Evolutionary conservation across 208 protist species (phyloP).

Genomic region (Crithidia brevicula): DNA sequence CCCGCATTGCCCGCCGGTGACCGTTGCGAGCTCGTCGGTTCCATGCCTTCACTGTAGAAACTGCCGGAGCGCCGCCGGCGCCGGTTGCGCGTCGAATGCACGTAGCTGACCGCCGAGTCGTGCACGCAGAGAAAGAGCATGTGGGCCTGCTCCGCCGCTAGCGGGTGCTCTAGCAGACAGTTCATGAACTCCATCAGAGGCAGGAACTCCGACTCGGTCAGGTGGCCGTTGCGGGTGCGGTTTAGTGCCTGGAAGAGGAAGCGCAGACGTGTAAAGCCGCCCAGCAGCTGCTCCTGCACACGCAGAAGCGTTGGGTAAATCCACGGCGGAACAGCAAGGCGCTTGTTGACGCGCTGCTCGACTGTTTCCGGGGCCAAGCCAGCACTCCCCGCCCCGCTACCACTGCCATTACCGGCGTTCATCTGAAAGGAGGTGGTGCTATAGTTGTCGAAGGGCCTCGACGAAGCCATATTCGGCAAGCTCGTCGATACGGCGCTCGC

Average conservation of each 20-base stretch:
- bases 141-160: constrained; percentile 43
- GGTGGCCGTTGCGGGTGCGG: constrained; percentile 44
- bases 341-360: constrained; percentile 12
- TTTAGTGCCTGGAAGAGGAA: constrained; percentile 61
- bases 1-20: neutral
- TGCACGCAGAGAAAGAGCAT: constrained; percentile 47
- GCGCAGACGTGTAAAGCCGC: constrained; percentile 35
- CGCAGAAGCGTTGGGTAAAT: constrained; percentile 61
- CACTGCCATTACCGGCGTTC: neutral
- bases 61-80: constrained; percentile 15
- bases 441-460: constrained; percentile 26
- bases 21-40: neutral
- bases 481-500: constrained; percentile 8
- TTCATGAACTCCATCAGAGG: constrained; percentile 59
- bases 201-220: constrained; percentile 62
- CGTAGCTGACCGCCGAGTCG: constrained; percentile 34
- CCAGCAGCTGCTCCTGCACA: constrained; percentile 62
- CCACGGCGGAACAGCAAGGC: constrained; percentile 45
- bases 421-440: neutral
- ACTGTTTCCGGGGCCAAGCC: neutral
- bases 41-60: constrained; percentile 2
- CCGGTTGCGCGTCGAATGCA: constrained; percentile 23
- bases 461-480: neutral
- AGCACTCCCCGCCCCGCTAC: neutral
- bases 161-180: constrained; percentile 45